A percentile compares a stretch with the other conserved stretches of the same genome.
These are phyloP conservation scores for Dactylellina leptospora DNA, from an alignment of 2,329 filamentous ascomycete species.

Conservation along the genomic window DNA sequence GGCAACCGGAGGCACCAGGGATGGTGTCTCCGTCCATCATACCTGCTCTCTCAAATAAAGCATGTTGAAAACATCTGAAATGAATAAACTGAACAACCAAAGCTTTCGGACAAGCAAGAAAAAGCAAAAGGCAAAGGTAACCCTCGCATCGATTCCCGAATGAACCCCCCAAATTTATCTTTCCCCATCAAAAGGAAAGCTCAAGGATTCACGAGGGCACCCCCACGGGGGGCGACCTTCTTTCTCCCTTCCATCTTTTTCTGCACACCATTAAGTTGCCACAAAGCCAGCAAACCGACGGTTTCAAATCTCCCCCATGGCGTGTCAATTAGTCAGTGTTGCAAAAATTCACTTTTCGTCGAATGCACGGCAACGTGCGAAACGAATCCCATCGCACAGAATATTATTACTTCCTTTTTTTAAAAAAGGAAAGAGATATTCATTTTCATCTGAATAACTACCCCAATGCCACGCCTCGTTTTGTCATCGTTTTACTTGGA, in stretches of 20 bases:
- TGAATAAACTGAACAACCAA: background rate
- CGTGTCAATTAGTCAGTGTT: slow-evolving; percentile 54
- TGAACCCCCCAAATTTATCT: too few relatives aligned
- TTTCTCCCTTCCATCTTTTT: too few relatives aligned
- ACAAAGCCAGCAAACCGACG: slow-evolving; percentile 47
- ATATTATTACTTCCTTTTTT: too few relatives aligned
- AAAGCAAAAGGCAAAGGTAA: background rate
- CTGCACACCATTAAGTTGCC: slow-evolving; percentile 54
- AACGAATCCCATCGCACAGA: slow-evolving; percentile 8
- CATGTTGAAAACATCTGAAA: background rate
- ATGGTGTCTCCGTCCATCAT: background rate
- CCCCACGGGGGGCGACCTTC: too few relatives aligned
- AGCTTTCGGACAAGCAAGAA: background rate
- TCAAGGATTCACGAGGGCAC: too few relatives aligned
- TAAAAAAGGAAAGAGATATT: too few relatives aligned
- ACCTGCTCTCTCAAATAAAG: background rate
- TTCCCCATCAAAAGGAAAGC: too few relatives aligned
- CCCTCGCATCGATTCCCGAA: too few relatives aligned
- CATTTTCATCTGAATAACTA: too few relatives aligned
- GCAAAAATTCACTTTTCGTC: slow-evolving; percentile 48
- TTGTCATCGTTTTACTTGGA: background rate
- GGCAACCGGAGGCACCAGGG: background rate
- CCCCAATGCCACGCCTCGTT: background rate
- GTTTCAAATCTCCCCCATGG: slow-evolving; percentile 39
- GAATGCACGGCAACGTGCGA: background rate